Evolutionary conservation across 208 protist species (phyloP).

Genomic region (Tritrichomonas foetus): DNA sequence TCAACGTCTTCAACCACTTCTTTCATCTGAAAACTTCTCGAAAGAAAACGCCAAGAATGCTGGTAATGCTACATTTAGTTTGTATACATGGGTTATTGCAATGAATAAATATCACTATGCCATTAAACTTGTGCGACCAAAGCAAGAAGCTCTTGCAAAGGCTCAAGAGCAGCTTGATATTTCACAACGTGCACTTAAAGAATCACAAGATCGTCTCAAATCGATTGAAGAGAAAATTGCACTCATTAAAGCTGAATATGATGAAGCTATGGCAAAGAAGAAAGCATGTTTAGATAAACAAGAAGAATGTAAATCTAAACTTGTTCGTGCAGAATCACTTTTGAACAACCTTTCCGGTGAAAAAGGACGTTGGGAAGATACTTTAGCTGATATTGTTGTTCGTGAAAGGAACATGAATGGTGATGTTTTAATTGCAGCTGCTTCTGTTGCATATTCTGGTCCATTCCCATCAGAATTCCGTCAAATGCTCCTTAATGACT

Average conservation of each 20-base stretch:
- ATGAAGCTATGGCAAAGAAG: slow-evolving; percentile 78
- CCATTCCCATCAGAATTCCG: slow-evolving; percentile 85
- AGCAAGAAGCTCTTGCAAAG: slow-evolving; percentile 72
- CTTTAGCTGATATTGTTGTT: slow-evolving; percentile 71
- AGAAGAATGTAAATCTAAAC: slow-evolving; percentile 78
- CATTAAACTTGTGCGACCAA: slow-evolving; percentile 69
- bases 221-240: slow-evolving; percentile 79
- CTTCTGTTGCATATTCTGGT: slow-evolving; percentile 85
- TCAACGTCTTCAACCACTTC: neutral
- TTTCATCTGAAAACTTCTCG: neutral
- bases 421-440: slow-evolving; percentile 85
- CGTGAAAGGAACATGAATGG: slow-evolving; percentile 74
- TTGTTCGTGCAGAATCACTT: slow-evolving; percentile 82
- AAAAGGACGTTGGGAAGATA: slow-evolving; percentile 76
- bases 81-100: slow-evolving; percentile 93
- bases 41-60: slow-evolving; percentile 63
- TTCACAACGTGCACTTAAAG: slow-evolving; percentile 74
- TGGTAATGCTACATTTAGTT: slow-evolving; percentile 87
- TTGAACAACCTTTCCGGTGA: slow-evolving; percentile 88
- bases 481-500: slow-evolving; percentile 63
- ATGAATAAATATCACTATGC: slow-evolving; percentile 90
- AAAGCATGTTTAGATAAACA: slow-evolving; percentile 78
- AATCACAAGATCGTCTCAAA: slow-evolving; percentile 73
- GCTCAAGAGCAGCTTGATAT: slow-evolving; percentile 80
- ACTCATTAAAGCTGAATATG: slow-evolving; percentile 78